Base-by-base conservation (phyloP, 495 filamentous ascomycete genomes). In the Xylaria flabelliformis region DNA sequence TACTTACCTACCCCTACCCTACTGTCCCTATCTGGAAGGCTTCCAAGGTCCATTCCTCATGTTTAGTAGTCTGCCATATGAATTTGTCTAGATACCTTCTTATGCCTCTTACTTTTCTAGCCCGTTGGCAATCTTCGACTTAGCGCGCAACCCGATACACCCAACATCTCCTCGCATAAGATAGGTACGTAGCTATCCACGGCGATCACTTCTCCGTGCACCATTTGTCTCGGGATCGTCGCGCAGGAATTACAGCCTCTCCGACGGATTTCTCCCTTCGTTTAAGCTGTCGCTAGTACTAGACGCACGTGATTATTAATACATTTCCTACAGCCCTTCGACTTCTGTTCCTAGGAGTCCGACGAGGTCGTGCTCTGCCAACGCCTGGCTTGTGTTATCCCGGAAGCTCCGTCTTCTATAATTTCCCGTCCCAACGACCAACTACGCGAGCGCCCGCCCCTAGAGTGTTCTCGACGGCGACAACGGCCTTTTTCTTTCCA, bases 331-430 rank as follows among this genome's bases (percentile, higher is more conserved):
- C 12, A 62, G 56, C 26, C 12, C 51, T 51, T 21, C 48, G 21
- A 17, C 13, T 39, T 13, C 29, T 50, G 10, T 41, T n/a, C 29
- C 64, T 3, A 61, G 21, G 13, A 59, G 21, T 29, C 55, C 72
- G 67, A 70, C 65, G 58, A 64, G 42, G 24, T 64, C 56, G 56
- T 64, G 65, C 66, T 41, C 41, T 34, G 67, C 53, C 67, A 46
- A 32, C 39, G 9, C 26, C 58, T 41, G 17, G 48, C 48, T 42
- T 71, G 29, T 1, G 32, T 41, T 21, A 21, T 69, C 41, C 68
- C 68, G 68, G 56, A 51, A 63, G 44, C 65, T 55, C 64, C 72
- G 72, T 32, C 63, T 55, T 70, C 66, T 56, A 66, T 39, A 39
- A 34, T 46, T 17, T 56, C 53, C 26, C 53, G 26, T 26, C 26